Base-by-base conservation (phyloP, 192 early-diverging fungal species). In the Phlyctochytrium arcticum region DNA sequence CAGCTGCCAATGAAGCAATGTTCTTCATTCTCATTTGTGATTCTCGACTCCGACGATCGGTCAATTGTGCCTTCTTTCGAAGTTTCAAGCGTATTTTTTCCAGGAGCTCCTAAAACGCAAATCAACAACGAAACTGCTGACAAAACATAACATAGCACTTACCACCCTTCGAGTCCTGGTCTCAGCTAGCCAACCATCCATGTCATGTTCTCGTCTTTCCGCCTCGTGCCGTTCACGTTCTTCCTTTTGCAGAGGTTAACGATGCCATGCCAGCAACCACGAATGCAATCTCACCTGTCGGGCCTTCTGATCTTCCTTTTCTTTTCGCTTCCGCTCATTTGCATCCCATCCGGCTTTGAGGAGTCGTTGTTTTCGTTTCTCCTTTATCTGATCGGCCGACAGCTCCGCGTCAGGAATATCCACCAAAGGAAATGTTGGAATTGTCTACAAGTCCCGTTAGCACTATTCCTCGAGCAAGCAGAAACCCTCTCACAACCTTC, bases 1-100 rank as follows among this genome's bases (percentile, higher is more conserved):
- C 75, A 6, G 62, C 65, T 17, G 94, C 94, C 36, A 96, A 73
- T 36, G 85, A 85, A 6, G 94, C 92, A 59, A 96, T 91, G 29
- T 84, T 89, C 55, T 84, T 77, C 91, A 93, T 94, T 32, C 94
- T 85, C 57, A 86, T 58, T 60, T 92, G 88, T 12, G 94, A 90
- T 12, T 89, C 90, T 39, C 88, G 86, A 74, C 91, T 92, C 30
- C 92, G 82, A 19, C 94, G 86, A 78, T 96, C 92, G 17, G 85
- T 78, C 10, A 96, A 80, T 58, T 96, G 90, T 32, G 81, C 76
- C n/a, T 87, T 87, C 31, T 79, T 80, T 39, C 86, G 75, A 49
- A 81, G 79, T 54, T 88, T 78, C 8, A 82, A 80, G 50, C 87
- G 85, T 31, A 96, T 89, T 59, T 83, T 82, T 5, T 86, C 75